Percentiles rank a stretch among this genome's conserved stretches.
Conservation (phyloP, 495 filamentous ascomycete species). For the Melanomma pulvis-pyrius region DNA sequence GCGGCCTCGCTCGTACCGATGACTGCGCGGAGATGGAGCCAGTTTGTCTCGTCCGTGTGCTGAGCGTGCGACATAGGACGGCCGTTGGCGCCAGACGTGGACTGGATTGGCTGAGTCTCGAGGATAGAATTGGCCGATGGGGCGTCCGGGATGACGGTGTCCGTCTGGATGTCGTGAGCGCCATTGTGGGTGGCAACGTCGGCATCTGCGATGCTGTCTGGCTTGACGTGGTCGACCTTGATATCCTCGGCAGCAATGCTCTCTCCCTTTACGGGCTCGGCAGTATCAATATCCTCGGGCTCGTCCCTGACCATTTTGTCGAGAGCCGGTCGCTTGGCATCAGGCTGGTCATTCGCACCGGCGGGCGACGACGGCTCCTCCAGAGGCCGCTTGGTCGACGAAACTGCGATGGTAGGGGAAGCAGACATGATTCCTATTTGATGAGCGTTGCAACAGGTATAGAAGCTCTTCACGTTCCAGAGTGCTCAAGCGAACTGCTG, state of each 20-base stretch:
- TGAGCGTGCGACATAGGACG: conserved; percentile 55
- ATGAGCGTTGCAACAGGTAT: conserved; percentile 17
- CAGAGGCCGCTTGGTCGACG: conserved; percentile 86
- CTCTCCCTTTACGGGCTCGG: conserved; percentile 46
- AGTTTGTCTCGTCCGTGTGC: conserved; percentile 83
- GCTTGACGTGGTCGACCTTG: conserved; percentile 24
- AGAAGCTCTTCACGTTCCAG: conserved; percentile 23
- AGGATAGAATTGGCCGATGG: conserved; percentile 55
- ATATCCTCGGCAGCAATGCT: conserved; percentile 19
- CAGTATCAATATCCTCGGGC: conserved; percentile 48
- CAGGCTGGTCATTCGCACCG: conserved; percentile 85
- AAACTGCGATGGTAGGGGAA: conserved; percentile 59
- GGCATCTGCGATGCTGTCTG: conserved; percentile 43
- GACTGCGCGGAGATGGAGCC: conserved; percentile 95
- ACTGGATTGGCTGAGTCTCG: conserved; percentile 65
- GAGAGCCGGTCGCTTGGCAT: conserved; percentile 93
- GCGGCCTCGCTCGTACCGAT: conserved; percentile 97
- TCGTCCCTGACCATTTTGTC: conserved; percentile 78
- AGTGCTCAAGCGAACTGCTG: conserved; percentile 16
- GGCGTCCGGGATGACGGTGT: conserved; percentile 77
- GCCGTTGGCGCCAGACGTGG: conserved; percentile 62
- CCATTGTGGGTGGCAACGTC: conserved; percentile 46
- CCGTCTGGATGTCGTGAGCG: conserved; percentile 56
- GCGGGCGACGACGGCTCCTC: conserved; percentile 96
- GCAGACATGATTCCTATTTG: conserved; percentile 58